Evolutionary conservation across 2,329 filamentous ascomycete genomes (phyloP), one percentile per base, ranked within the genome.

Genomic region (Calonectria naviculata): DNA sequence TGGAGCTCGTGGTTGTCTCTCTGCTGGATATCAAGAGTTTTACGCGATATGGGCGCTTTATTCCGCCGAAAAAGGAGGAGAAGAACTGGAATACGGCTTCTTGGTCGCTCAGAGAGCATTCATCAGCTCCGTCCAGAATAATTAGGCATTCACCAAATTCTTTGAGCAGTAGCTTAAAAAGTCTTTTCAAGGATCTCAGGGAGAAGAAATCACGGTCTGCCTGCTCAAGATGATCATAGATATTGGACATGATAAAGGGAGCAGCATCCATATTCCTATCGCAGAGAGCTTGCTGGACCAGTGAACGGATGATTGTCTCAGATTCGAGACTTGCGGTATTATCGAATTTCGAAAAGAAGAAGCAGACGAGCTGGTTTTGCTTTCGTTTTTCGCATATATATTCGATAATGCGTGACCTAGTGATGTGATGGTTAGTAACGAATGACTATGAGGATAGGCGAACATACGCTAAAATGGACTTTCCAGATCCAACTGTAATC

Each of bases 401-500:
- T 5, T 67, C 49, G 6, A 72, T 28, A 21, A 72, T 24, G 26
- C 34, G 29, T 44, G 54, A 65, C 3, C 62, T 66, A 29, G 21
- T 34, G 5, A 0, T 15, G 17, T 7, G 29, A 13, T 41, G 10
- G 28, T 69, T 21, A 69, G 31, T 12, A 2, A 13, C 9, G 13
- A 24, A 12, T 9, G 3, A 10, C 17, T 17, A 12, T 24, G n/a
- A 29, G 9, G 24, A 29, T 41, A 17, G 38, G 5, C 12, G 19
- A 9, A 64, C 72, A 21, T 4, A 74, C 73, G 58, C 24, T 4
- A 75, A 13, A 4, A 76, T 60, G 1, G 73, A 71, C 36, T 76
- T 76, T 3, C 74, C 74, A 38, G 74, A 76, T 1, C 73, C 74
- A 47, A 75, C 74, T 75, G 5, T 3, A 12, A 10, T 1, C 24